phyloP scores from a whole-genome alignment of 805 yeast species.

The Pichia ethanolica region DNA sequence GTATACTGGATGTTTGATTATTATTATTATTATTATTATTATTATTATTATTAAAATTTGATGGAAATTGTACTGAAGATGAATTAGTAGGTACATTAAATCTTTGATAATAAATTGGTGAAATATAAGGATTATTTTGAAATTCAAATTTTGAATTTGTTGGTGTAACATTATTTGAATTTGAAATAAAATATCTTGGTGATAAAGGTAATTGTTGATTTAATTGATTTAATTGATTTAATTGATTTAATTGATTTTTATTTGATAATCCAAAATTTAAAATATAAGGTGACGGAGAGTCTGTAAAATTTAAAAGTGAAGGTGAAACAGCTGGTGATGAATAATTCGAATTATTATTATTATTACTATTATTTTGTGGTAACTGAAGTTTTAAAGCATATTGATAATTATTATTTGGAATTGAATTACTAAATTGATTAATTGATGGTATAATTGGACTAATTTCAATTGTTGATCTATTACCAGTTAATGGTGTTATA shows the following conservation, averaged over 20 bases:
- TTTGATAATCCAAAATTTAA: not conserved
- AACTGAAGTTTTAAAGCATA: no score
- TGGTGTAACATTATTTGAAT: conserved; percentile 1
- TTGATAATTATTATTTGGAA: no score
- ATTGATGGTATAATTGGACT: no score
- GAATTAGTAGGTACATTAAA: not conserved
- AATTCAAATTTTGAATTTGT: conserved; percentile 1
- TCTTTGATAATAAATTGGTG: conserved; percentile 7
- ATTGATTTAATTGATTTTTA: not conserved
- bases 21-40: not conserved
- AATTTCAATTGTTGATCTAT: no score
- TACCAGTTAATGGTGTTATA: no score
- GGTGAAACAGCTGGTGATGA: conserved; percentile 2
- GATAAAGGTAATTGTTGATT: not conserved
- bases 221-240: not conserved
- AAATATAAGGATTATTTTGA: not conserved
- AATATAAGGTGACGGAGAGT: not conserved
- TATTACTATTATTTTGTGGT: no score
- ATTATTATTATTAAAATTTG: not conserved
- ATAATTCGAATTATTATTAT: not conserved
- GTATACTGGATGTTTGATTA: no score
- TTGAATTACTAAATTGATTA: no score
- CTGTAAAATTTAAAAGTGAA: not conserved
- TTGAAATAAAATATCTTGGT: not conserved
- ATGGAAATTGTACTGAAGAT: not conserved